Base-by-base conservation (phyloP, 768 basidiomycete species). In the Phlegmacium glaucopus region DNA sequence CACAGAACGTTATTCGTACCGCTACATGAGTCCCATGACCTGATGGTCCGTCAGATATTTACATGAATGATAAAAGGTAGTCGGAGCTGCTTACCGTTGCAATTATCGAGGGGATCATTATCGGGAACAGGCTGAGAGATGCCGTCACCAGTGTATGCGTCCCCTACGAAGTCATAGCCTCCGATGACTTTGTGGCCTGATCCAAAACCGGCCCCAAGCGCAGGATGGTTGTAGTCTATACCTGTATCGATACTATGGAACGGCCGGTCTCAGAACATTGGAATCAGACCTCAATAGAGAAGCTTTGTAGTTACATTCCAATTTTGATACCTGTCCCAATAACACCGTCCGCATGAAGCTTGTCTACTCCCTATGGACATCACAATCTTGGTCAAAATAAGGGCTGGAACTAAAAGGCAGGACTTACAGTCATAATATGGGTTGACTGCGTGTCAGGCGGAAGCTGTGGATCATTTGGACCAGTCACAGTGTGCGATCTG, bases 281-380 rank as follows among this genome's bases (percentile, higher is more conserved):
- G 11, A 12, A 40, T 18, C 28, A 4, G 15, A 2, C 15, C 39
- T 9, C 18, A n/a, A 17, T 7, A 10, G 42, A 7, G 15, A 44
- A 39, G 3, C 4, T 25, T 4, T 36, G 13, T 7, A 53, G 76
- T 55, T 49, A 79, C 78, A 86, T 78, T 48, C 75, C 85, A 47
- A 89, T 72, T 55, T 82, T 83, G 58, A 85, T 66, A 4, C 85
- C 85, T 16, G 71, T 71, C n/a, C 87, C 85, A n/a, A 69, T 70
- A 59, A 78, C 74, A 1, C 83, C 85, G 51, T 73, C 55, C 7
- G 80, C 80, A 55, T 87, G 84, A 12, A 85, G 68, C 52, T 74
- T 77, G 55, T 84, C 78, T 3, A 85, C 83, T 18, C 81, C 79
- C 78, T 80, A 41, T 18, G 9, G 9, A 35, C 7, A 32, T 34